phyloP scores from a whole-genome alignment of 2,329 filamentous ascomycete species.

The Cordyceps cateniannulata region DNA sequence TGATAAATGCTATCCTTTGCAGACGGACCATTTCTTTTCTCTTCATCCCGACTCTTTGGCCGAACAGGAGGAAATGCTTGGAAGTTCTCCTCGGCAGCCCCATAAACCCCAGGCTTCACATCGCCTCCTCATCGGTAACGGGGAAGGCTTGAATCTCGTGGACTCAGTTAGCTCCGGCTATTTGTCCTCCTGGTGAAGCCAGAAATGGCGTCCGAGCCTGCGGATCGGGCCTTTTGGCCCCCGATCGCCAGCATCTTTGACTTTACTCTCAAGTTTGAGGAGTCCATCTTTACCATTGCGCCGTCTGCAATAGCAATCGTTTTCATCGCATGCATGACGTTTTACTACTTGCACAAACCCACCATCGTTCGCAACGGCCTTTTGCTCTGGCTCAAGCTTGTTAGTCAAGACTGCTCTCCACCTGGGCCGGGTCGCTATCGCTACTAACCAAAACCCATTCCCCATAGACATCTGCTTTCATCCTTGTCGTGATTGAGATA shows the following conservation, averaged over 20 bases:
- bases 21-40: not conserved
- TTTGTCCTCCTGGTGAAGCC: not conserved
- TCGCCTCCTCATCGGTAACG: too few species aligned
- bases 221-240: not conserved
- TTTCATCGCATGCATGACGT: not conserved
- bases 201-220: not conserved
- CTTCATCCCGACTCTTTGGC: not conserved
- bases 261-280: not conserved
- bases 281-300: not conserved
- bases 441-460: not conserved
- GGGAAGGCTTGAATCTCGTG: too few species aligned
- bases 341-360: not conserved
- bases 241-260: not conserved
- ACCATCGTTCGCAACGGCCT: not conserved
- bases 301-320: not conserved
- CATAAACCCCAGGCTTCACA: too few species aligned
- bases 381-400: constrained; percentile 2
- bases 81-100: not conserved
- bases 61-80: not conserved
- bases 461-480: not conserved
- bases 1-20: not conserved
- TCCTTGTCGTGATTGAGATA: not conserved
- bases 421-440: too few species aligned
- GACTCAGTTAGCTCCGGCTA: too few species aligned
- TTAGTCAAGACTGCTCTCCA: not conserved